phyloP scores from a whole-genome alignment of 1,139 yeast genomes.

The Candida sp. region DNA sequence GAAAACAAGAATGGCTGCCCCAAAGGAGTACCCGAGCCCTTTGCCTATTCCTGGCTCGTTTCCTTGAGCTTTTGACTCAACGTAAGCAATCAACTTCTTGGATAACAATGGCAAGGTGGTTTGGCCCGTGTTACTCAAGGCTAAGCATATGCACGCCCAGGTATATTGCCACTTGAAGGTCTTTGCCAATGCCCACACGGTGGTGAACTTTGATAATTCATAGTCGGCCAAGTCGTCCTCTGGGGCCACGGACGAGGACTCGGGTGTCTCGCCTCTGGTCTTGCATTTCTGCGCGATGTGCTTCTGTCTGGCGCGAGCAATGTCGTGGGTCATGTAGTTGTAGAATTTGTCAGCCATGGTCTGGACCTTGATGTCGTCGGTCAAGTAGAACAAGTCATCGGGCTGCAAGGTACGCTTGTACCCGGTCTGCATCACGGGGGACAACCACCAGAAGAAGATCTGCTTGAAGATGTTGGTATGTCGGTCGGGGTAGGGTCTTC shows the following conservation, averaged over 20 bases:
- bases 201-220: constrained; percentile 20
- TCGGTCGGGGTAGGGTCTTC: constrained; percentile 37
- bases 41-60: constrained; percentile 21
- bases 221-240: constrained; percentile 28
- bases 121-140: constrained; percentile 51
- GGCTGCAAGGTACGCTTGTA: constrained; percentile 54
- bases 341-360: constrained; percentile 35
- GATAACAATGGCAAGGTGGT: constrained; percentile 55
- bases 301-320: constrained; percentile 21
- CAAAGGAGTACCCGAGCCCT: constrained; percentile 37
- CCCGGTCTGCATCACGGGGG: constrained; percentile 52
- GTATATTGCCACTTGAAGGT: constrained; percentile 60
- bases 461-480: constrained; percentile 38
- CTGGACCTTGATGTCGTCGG: constrained; percentile 42
- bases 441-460: constrained; percentile 54
- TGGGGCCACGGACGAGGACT: constrained; percentile 21
- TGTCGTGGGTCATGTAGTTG: constrained; percentile 22
- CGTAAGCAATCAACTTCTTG: constrained; percentile 44
- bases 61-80: constrained; percentile 34
- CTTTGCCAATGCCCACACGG: constrained; percentile 47
- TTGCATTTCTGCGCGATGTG: constrained; percentile 24
- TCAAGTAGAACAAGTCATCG: constrained; percentile 45
- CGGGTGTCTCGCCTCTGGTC: constrained; percentile 26
- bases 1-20: constrained; percentile 24
- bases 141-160: constrained; percentile 39